A percentile compares a stretch with the other conserved stretches of the same genome.
Conservation (phyloP, 2,329 filamentous ascomycete species). For the Xylaria sp. region DNA sequence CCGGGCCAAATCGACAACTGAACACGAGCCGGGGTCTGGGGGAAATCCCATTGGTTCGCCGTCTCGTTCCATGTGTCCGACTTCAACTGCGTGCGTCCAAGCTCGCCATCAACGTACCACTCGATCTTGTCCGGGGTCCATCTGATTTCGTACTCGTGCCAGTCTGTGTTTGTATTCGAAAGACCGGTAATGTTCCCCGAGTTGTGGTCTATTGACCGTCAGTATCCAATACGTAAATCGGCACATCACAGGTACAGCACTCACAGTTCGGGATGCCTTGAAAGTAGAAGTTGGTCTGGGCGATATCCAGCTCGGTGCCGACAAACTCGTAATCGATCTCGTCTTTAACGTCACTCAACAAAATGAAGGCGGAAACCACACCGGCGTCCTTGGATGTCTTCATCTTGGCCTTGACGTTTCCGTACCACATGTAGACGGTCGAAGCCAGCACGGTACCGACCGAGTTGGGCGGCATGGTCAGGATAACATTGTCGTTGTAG, state of each 20-base stretch:
- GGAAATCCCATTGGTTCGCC: constrained; percentile 83
- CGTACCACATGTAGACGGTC: constrained; percentile 96
- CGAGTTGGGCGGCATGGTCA: constrained; percentile 89
- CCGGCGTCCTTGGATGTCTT: constrained; percentile 86
- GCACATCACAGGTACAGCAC: constrained; percentile 47
- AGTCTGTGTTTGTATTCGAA: constrained; percentile 78
- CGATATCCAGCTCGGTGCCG: constrained; percentile 78
- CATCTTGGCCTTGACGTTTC: constrained; percentile 85
- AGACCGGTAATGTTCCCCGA: constrained; percentile 73
- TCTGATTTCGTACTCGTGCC: constrained; percentile 91
- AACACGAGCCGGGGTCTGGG: constrained; percentile 89
- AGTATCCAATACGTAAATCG: constrained; percentile 22
- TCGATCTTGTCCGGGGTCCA: constrained; percentile 89
- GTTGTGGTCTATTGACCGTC: constrained; percentile 72
- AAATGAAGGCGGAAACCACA: constrained; percentile 97
- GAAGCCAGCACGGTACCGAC: constrained; percentile 87
- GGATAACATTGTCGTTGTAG: constrained; percentile 76
- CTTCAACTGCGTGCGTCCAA: constrained; percentile 78
- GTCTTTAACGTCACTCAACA: constrained; percentile 95
- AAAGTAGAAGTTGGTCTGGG: constrained; percentile 97
- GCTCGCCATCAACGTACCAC: constrained; percentile 87
- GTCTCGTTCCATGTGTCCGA: constrained; percentile 88
- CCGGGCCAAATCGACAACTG: constrained; percentile 97
- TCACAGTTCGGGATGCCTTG: constrained; percentile 92
- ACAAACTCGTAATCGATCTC: constrained; percentile 98